Conservation (phyloP, 2,329 filamentous ascomycete genomes). For the Amylocarpus encephaloides region DNA sequence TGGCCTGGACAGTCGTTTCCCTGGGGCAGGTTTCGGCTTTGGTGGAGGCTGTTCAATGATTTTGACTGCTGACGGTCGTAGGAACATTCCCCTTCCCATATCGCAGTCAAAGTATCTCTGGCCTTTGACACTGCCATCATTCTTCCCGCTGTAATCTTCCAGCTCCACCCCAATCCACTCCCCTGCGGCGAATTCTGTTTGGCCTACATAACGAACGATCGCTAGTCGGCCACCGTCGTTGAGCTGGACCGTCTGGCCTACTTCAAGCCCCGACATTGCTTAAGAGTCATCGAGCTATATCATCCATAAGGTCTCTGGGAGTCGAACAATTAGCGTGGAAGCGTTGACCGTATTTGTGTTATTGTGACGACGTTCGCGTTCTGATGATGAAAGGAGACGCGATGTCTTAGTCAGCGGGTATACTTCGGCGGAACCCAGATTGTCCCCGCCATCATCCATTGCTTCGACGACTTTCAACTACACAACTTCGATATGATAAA, state of each 20-base stretch:
- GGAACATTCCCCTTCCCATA: slow-evolving; percentile 75
- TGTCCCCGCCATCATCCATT: too few relatives aligned
- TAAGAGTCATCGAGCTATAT: slow-evolving; percentile 13
- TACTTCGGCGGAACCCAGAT: too few relatives aligned
- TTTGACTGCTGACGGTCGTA: slow-evolving; percentile 64
- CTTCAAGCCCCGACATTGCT: slow-evolving; percentile 51
- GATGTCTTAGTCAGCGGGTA: not conserved
- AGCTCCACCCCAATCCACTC: slow-evolving; percentile 90
- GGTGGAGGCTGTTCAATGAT: slow-evolving; percentile 47
- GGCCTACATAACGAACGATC: slow-evolving; percentile 74
- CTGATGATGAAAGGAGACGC: not conserved
- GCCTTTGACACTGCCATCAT: slow-evolving; percentile 85
- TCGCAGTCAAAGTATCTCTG: slow-evolving; percentile 82
- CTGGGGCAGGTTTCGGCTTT: slow-evolving; percentile 24
- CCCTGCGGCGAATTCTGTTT: slow-evolving; percentile 71
- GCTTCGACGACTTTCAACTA: too few relatives aligned
- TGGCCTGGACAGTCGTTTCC: slow-evolving; percentile 35
- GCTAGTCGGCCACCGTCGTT: slow-evolving; percentile 71
- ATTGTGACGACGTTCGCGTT: not conserved
- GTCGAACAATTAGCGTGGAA: not conserved
- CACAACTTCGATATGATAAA: too few relatives aligned
- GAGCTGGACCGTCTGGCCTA: slow-evolving; percentile 53
- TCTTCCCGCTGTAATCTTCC: slow-evolving; percentile 76
- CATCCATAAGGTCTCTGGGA: not conserved
- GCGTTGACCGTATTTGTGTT: not conserved